phyloP scores from a whole-genome alignment of 2,329 filamentous ascomycete species.

The Calonectria pseudoreteaudii region DNA sequence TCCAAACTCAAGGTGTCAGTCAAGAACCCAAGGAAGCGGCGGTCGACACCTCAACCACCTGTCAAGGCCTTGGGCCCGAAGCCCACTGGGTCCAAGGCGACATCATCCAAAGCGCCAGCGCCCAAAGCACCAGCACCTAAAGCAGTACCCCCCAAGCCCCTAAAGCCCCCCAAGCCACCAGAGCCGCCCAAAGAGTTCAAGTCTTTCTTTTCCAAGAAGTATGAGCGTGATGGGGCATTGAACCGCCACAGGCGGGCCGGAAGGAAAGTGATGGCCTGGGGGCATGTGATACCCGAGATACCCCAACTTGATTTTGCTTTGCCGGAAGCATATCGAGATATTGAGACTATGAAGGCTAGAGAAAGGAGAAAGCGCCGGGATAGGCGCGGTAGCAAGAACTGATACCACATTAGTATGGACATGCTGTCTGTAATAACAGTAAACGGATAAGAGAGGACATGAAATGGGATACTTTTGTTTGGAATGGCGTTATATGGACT shows the following conservation, averaged over 20 bases:
- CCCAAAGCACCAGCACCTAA: conserved; percentile 1
- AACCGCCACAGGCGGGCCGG: conserved; percentile 76
- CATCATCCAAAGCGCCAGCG: conserved; percentile 31
- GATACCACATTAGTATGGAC: conserved; percentile 32
- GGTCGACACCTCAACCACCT: conserved; percentile 40
- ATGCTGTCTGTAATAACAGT: conserved; percentile 34
- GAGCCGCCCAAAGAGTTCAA: conserved; percentile 72
- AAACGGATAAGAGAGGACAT: conserved; percentile 14
- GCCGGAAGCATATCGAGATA: conserved; percentile 72
- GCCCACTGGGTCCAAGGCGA: conserved; percentile 20
- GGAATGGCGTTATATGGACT: conserved; percentile 21
- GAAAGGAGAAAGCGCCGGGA: conserved; percentile 73
- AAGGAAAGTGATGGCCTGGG: conserved; percentile 82
- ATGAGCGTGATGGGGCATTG: conserved; percentile 84
- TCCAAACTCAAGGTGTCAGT: conserved; percentile 61
- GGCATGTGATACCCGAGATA: conserved; percentile 81
- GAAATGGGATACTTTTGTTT: not conserved
- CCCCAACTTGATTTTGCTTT: conserved; percentile 79
- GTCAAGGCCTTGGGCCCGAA: conserved; percentile 16
- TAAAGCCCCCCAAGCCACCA: conserved; percentile 47
- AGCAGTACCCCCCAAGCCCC: conserved; percentile 30
- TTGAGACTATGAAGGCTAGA: conserved; percentile 66
- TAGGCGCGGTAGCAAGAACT: conserved; percentile 62
- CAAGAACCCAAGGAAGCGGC: conserved; percentile 49
- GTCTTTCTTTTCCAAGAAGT: conserved; percentile 87